These are phyloP conservation scores for Jatropha curcas DNA, from an alignment of 345 rosid species.

Conservation along the genomic window DNA sequence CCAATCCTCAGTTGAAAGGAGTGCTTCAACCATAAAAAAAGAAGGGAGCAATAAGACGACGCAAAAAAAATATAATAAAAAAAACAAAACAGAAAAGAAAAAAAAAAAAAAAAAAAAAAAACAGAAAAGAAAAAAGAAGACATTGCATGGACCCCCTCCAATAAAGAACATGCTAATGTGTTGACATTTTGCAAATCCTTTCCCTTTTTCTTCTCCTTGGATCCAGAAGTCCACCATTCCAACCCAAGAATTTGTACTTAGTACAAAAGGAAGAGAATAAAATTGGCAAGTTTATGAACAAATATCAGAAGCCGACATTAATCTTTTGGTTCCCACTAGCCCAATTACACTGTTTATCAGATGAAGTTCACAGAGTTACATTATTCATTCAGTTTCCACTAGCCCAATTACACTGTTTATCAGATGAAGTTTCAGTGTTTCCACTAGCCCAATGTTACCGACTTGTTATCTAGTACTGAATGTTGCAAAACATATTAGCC, in stretches of 20 bases:
- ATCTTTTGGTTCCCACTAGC: constrained; percentile 26
- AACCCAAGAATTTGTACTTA: constrained; percentile 19
- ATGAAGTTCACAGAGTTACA: constrained; percentile 3
- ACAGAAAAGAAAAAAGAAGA: constrained; percentile 18
- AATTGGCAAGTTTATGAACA: constrained; percentile 1
- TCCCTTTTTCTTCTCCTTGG: constrained; percentile 20
- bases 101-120: too few species aligned
- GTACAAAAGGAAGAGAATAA: constrained; percentile 19
- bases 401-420: constrained; percentile 4
- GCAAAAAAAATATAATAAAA: constrained; percentile 31
- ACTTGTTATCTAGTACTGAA: too few species aligned
- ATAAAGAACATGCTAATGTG: constrained; percentile 42
- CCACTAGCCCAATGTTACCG: too few species aligned
- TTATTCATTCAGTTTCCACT: constrained; percentile 19
- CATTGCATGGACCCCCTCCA: constrained; percentile 43
- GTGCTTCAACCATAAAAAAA: too few species aligned
- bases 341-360: constrained; percentile 3
- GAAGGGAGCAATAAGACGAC: too few species aligned
- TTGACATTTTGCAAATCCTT: constrained; percentile 37
- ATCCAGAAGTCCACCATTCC: constrained; percentile 27
- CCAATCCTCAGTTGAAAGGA: too few species aligned
- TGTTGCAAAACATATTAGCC: constrained; percentile 4
- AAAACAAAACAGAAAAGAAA: constrained; percentile 20
- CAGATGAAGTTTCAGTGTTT: constrained; percentile 5
- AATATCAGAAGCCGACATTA: constrained; percentile 5